Evolutionary conservation across 2,329 filamentous ascomycete species (phyloP), one percentile per base, ranked within the genome.

Genomic region (Fusarium proliferatum): DNA sequence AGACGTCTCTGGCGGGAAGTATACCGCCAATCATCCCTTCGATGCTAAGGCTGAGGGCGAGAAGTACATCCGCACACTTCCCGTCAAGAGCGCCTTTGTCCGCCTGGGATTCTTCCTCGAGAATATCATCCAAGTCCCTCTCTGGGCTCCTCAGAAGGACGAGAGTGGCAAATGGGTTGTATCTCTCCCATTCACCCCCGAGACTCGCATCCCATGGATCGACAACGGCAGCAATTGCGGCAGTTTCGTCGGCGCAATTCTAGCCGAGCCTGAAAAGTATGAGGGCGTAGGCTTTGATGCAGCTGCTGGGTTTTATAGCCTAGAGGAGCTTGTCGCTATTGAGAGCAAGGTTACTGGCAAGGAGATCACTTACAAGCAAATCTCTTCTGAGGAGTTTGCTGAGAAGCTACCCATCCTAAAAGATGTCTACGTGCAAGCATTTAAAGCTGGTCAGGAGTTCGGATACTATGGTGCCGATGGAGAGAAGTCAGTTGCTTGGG

Each of bases 21-120:
- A 82, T 33, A 64, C 76, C 4, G 69, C 76, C 2, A 80, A 83
- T 19, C 66, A 79, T 33, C 82, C 84, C 26, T 90, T 90, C 58
- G 88, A 90, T 64, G 81, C 79, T 61, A 90, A 90, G 72, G 86
- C 86, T 11, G 80, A 85, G 41, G 83, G 86, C 1, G 87, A 89
- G 72, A 64, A 81, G 33, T 88, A 90, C 70, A 88, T 90, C 60
- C 85, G 86, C 16, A 71, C 72, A 0, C 78, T 88, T 1, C 82
- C 83, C 0, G 79, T 90, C 9, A 82, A 84, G 30, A 82, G 80
- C 52, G 81, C 83, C 5, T 86, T 86, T 67, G 80, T 83, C 34
- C 78, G 82, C 30, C 79, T 82, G 0, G 85, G 82, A 1, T 82
- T 77, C 52, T 87, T 84, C 76, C 85, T 86, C 82, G 79, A 79